Evolutionary conservation across 768 basidiomycete genomes (phyloP).

Genomic region (Serpula lacrymans): DNA sequence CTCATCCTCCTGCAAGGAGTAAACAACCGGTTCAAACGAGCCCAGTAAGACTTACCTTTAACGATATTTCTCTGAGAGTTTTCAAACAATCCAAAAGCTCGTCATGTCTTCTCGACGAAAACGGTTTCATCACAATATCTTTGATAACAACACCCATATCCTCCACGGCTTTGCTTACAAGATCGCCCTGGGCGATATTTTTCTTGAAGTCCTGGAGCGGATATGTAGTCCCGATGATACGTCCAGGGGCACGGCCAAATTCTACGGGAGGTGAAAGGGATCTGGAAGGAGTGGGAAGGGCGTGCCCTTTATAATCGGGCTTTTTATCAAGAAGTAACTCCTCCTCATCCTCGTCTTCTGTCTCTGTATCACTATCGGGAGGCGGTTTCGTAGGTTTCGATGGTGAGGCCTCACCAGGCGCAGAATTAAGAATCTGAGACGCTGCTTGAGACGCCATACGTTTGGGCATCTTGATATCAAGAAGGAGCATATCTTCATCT

Average conservation of each 20-base stretch:
- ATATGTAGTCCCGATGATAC: slow-evolving; percentile 70
- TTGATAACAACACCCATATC: slow-evolving; percentile 70
- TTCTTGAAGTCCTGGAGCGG: slow-evolving; percentile 76
- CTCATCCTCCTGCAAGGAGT: slow-evolving; percentile 63
- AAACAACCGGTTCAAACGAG: neutral
- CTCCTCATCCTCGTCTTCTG: slow-evolving; percentile 38
- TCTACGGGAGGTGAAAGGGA: slow-evolving; percentile 45
- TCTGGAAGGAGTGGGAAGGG: slow-evolving; percentile 52
- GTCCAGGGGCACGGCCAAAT: slow-evolving; percentile 56
- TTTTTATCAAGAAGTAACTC: slow-evolving; percentile 13
- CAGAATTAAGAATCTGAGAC: too few relatives aligned
- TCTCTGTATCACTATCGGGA: slow-evolving; percentile 55
- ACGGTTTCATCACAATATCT: slow-evolving; percentile 69
- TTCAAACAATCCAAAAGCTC: slow-evolving; percentile 76
- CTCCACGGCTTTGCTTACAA: slow-evolving; percentile 82
- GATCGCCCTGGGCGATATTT: slow-evolving; percentile 69
- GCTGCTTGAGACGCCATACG: slow-evolving; percentile 15
- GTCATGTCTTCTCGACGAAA: slow-evolving; percentile 59
- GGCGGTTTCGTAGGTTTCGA: slow-evolving; percentile 16
- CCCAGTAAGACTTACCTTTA: slow-evolving; percentile 45
- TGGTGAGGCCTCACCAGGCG: neutral
- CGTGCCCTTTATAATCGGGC: slow-evolving; percentile 18
- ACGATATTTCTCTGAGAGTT: slow-evolving; percentile 60
- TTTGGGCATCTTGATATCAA: slow-evolving; percentile 34
- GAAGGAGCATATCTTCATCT: slow-evolving; percentile 54